A percentile compares a stretch with the other conserved stretches of the same genome.
Evolutionary conservation across 371 early-diverging fungal species (phyloP).

Genomic region (Gilbertella persicaria): DNA sequence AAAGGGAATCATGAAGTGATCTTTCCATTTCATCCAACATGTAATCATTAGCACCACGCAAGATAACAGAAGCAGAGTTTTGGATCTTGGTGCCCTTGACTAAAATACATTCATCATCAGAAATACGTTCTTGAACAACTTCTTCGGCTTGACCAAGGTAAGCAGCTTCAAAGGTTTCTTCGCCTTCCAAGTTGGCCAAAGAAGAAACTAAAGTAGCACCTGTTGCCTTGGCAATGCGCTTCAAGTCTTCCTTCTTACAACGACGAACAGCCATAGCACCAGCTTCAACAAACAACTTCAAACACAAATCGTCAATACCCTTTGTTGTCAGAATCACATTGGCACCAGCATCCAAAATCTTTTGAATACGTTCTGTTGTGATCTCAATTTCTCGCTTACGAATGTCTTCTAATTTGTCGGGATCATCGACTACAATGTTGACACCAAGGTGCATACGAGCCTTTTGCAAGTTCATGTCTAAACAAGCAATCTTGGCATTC

Average conservation of each 20-base stretch:
- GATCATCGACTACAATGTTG: slow-evolving; percentile 97
- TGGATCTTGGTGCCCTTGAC: slow-evolving; percentile 95
- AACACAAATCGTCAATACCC: slow-evolving; percentile 99
- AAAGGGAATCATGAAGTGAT: slow-evolving; percentile 96
- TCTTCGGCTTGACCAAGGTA: slow-evolving; percentile 96
- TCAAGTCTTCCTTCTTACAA: slow-evolving; percentile 96
- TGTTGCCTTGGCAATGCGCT: slow-evolving; percentile 97
- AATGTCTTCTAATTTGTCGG: slow-evolving; percentile 97
- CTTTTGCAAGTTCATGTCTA: slow-evolving; percentile 99
- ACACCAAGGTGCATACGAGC: slow-evolving; percentile 99
- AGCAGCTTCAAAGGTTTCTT: slow-evolving; percentile 92
- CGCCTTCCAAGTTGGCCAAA: slow-evolving; percentile 98
- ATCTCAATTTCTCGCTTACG: slow-evolving; percentile 96
- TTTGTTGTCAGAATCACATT: slow-evolving; percentile 99
- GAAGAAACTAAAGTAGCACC: slow-evolving; percentile 96
- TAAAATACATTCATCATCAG: slow-evolving; percentile 98
- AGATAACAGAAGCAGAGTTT: slow-evolving; percentile 89
- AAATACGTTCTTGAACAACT: slow-evolving; percentile 95
- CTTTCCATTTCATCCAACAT: slow-evolving; percentile 99
- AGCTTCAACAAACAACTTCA: slow-evolving; percentile 97
- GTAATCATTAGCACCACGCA: slow-evolving; percentile 99
- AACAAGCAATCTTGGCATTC: slow-evolving; percentile 97
- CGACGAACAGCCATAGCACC: slow-evolving; percentile 94
- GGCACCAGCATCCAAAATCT: slow-evolving; percentile 96
- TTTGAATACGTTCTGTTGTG: slow-evolving; percentile 94